These are phyloP conservation scores for Kwoniella shandongensis DNA, from an alignment of 768 basidiomycete species.

Conservation along the genomic window DNA sequence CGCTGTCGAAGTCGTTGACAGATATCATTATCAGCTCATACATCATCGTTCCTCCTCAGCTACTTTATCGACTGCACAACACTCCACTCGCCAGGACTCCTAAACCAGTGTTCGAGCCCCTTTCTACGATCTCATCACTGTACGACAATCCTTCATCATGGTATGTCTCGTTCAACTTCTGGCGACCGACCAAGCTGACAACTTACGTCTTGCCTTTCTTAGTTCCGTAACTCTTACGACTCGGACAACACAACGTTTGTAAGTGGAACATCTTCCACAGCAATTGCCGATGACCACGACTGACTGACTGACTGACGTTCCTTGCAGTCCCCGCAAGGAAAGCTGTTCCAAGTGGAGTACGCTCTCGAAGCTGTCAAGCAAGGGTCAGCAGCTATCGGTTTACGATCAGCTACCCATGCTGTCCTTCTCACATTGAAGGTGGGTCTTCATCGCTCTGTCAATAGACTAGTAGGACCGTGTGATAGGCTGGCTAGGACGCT, in stretches of 20 bases:
- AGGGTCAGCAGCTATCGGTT: slow-evolving; percentile 95
- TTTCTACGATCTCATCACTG: too few species aligned
- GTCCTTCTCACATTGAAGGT: slow-evolving; percentile 92
- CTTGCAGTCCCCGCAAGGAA: slow-evolving; percentile 70
- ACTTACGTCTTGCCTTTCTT: not conserved
- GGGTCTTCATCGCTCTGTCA: slow-evolving; percentile 29
- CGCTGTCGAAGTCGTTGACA: too few species aligned
- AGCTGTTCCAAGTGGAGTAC: slow-evolving; percentile 96
- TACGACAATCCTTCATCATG: slow-evolving; percentile 5
- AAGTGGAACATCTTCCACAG: slow-evolving; percentile 45
- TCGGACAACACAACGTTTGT: slow-evolving; percentile 80
- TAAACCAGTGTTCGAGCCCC: too few species aligned
- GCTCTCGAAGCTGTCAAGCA: slow-evolving; percentile 99
- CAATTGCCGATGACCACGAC: too few species aligned
- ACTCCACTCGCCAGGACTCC: too few species aligned
- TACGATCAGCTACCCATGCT: slow-evolving; percentile 92
- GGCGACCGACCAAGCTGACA: not conserved
- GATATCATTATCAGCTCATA: too few species aligned
- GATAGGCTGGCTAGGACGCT: too few species aligned
- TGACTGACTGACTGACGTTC: not conserved
- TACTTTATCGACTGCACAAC: too few species aligned
- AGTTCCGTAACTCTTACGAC: slow-evolving; percentile 86
- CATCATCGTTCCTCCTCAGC: slow-evolving; percentile 10
- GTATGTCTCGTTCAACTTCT: slow-evolving; percentile 8
- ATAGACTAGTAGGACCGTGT: too few species aligned